phyloP scores from a whole-genome alignment of 1,284 basidiomycete species.

The Spongiforma sp. region DNA sequence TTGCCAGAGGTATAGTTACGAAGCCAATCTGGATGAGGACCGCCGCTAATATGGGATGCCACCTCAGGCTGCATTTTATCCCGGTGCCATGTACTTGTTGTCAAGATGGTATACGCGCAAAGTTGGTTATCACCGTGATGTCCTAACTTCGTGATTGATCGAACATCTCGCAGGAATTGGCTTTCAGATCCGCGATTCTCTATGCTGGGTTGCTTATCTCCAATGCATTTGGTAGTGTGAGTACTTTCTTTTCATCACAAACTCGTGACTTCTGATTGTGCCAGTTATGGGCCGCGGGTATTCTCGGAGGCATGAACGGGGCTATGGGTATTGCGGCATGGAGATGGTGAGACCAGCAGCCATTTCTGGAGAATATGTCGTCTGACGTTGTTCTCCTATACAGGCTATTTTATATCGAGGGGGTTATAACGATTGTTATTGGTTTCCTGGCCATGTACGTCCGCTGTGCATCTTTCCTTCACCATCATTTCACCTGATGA shows the following conservation, averaged over 20 bases:
- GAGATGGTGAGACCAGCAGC: constrained; percentile 54
- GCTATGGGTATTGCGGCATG: constrained; percentile 69
- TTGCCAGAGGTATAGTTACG: background rate
- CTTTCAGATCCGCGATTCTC: constrained; percentile 71
- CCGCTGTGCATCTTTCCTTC: constrained; percentile 33
- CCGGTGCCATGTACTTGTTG: constrained; percentile 66
- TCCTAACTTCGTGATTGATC: constrained; percentile 40
- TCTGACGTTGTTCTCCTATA: background rate
- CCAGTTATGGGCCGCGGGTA: constrained; percentile 3
- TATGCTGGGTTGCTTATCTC: constrained; percentile 72
- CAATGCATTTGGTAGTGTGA: constrained; percentile 75
- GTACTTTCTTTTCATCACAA: constrained; percentile 22
- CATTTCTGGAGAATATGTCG: constrained; percentile 37
- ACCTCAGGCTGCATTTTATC: constrained; percentile 66
- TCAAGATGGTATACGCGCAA: constrained; percentile 71
- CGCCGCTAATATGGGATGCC: constrained; percentile 3
- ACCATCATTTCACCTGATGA: background rate
- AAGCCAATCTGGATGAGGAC: background rate
- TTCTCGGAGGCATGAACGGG: constrained; percentile 50
- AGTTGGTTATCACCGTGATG: constrained; percentile 46
- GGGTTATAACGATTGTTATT: constrained; percentile 57
- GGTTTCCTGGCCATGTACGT: constrained; percentile 61
- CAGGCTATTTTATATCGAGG: constrained; percentile 37
- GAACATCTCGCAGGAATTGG: constrained; percentile 57
- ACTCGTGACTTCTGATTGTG: constrained; percentile 47